Evolutionary conservation across 345 rosid genomes (phyloP).

Genomic region (Citrus maxima): DNA sequence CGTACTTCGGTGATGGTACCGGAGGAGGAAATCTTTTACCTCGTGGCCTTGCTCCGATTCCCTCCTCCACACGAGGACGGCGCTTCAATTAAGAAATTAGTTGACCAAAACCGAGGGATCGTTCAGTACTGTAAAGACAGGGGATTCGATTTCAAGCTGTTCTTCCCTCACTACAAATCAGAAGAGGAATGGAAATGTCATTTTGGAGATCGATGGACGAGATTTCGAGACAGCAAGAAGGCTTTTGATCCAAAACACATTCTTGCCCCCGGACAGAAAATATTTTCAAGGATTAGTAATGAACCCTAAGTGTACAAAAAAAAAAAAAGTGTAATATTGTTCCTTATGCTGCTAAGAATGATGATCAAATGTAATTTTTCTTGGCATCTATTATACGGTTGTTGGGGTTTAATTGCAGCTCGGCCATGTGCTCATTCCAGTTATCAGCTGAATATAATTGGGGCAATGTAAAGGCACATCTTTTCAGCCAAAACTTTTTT

Average conservation of each 20-base stretch:
- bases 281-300: constrained; percentile 42
- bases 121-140: constrained; percentile 44
- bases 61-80: constrained; percentile 33
- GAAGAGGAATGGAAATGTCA: constrained; percentile 78
- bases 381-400: neutral
- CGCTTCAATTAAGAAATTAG: constrained; percentile 43
- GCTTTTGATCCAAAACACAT: constrained; percentile 77
- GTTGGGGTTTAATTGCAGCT: constrained; percentile 8
- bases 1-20: constrained; percentile 69
- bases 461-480: constrained; percentile 20
- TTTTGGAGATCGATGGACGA: constrained; percentile 73
- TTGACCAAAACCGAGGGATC: constrained; percentile 63
- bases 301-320: neutral
- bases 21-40: constrained; percentile 76
- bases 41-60: constrained; percentile 82
- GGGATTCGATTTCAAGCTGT: constrained; percentile 72
- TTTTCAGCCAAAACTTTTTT: neutral
- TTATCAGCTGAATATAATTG: constrained; percentile 8
- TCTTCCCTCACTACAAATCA: constrained; percentile 82
- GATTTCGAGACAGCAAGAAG: constrained; percentile 63
- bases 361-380: constrained; percentile 11
- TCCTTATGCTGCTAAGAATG: neutral
- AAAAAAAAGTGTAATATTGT: neutral
- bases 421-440: neutral
- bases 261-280: constrained; percentile 91